Evolutionary conservation across 768 basidiomycete species (phyloP).

Genomic region (Mrakia frigida): DNA sequence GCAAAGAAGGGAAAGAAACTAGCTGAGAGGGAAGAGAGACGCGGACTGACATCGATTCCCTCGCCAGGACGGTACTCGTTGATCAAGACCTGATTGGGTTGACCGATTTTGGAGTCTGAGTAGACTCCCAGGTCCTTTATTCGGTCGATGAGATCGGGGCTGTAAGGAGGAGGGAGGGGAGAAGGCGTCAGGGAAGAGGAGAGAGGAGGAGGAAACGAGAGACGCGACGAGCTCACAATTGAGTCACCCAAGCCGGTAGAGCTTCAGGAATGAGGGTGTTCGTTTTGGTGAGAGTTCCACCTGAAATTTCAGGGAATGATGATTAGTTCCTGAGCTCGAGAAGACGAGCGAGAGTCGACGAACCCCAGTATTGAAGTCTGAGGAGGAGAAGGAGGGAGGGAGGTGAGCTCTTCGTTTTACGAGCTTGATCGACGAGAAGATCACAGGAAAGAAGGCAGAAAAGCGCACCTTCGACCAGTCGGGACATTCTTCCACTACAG

Average conservation of each 20-base stretch:
- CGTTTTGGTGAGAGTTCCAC: constrained; percentile 61
- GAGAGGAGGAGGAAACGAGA: constrained; percentile 14
- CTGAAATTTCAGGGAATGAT: constrained; percentile 43
- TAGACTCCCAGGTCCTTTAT: constrained; percentile 64
- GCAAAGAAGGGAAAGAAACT: not conserved
- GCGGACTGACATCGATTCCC: constrained; percentile 76
- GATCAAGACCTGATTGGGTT: constrained; percentile 82
- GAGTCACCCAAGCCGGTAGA: constrained; percentile 63
- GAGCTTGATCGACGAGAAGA: not conserved
- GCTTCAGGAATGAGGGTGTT: constrained; percentile 63
- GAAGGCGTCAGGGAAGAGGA: constrained; percentile 5
- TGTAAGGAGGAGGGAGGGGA: constrained; percentile 42
- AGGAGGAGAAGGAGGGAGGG: not conserved
- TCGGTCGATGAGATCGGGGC: constrained; percentile 70
- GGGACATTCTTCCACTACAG: constrained; percentile 63
- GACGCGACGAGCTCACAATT: constrained; percentile 53
- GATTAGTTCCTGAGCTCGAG: constrained; percentile 16
- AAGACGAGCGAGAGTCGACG: not conserved
- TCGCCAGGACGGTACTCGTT: constrained; percentile 72
- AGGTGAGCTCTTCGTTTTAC: no score
- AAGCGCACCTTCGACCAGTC: constrained; percentile 58
- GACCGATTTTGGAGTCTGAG: constrained; percentile 56
- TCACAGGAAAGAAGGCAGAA: not conserved
- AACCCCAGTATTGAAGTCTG: constrained; percentile 35
- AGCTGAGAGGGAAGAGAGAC: no score